phyloP scores from a whole-genome alignment of 495 filamentous ascomycete genomes.

The Penicillium verhagenii region DNA sequence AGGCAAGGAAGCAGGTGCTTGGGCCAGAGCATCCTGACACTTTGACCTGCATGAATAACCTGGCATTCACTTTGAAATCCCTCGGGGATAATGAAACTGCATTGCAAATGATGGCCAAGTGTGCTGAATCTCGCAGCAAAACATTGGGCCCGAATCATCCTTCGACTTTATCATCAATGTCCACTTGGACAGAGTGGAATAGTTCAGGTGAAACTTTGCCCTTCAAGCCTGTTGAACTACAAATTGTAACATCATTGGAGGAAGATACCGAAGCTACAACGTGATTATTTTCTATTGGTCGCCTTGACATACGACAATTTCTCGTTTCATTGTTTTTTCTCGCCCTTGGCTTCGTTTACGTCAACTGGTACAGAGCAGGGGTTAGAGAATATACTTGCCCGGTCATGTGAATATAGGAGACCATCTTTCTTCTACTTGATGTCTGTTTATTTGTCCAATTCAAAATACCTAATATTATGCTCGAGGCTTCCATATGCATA shows the following conservation, averaged over 20 bases:
- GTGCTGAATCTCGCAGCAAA: conserved; percentile 1
- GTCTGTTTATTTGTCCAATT: too few relatives aligned
- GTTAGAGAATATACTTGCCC: too few relatives aligned
- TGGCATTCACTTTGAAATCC: conserved; percentile 7
- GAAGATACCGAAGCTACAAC: background rate
- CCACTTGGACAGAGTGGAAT: conserved; percentile 3
- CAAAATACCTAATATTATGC: too few relatives aligned
- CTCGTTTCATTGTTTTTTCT: background rate
- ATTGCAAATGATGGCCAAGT: conserved; percentile 8
- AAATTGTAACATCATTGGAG: background rate
- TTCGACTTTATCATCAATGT: conserved; percentile 6
- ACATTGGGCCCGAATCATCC: conserved; percentile 8
- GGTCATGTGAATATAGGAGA: too few relatives aligned
- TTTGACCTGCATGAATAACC: conserved; percentile 4
- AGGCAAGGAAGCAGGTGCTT: background rate
- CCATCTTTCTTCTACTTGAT: too few relatives aligned
- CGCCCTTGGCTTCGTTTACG: background rate
- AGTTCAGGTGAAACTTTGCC: background rate
- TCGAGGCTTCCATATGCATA: too few relatives aligned
- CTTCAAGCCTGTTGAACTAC: background rate
- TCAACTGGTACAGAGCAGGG: too few relatives aligned
- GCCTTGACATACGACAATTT: background rate
- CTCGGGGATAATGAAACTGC: conserved; percentile 3
- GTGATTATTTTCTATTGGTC: background rate
- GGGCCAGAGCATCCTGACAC: conserved; percentile 8